phyloP scores from a whole-genome alignment of 768 basidiomycete species.

The Lyophyllum decastes region DNA sequence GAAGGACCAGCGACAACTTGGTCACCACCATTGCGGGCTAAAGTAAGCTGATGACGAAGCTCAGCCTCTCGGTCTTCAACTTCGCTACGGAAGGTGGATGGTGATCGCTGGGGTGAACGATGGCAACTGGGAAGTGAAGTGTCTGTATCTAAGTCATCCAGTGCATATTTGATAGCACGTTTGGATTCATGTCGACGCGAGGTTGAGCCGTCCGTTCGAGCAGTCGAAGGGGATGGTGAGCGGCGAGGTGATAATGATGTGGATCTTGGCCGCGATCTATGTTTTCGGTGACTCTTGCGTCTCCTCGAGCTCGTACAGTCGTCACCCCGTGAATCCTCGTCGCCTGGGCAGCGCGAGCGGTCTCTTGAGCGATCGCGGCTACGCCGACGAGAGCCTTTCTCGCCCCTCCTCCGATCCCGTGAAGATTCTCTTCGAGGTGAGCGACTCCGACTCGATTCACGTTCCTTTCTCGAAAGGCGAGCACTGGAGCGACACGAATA shows the following conservation, averaged over 20 bases:
- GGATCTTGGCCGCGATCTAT: slow-evolving; percentile 16
- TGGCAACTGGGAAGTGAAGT: slow-evolving; percentile 26
- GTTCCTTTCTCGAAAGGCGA: slow-evolving; percentile 22
- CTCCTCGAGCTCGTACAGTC: slow-evolving; percentile 23
- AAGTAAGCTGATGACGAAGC: slow-evolving; percentile 32
- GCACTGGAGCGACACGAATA: slow-evolving; percentile 16
- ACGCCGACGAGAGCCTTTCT: slow-evolving; percentile 9
- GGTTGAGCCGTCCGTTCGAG: slow-evolving; percentile 22
- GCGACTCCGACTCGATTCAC: slow-evolving; percentile 25
- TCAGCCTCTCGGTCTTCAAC: slow-evolving; percentile 30
- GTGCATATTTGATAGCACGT: slow-evolving; percentile 29
- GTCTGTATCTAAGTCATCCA: slow-evolving; percentile 34
- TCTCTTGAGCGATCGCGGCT: slow-evolving; percentile 4
- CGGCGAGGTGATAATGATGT: slow-evolving; percentile 26
- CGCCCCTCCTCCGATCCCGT: slow-evolving; percentile 6
- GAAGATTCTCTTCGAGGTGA: slow-evolving; percentile 11
- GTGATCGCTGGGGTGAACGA: slow-evolving; percentile 18
- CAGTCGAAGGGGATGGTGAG: slow-evolving; percentile 23
- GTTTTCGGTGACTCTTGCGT: slow-evolving; percentile 19
- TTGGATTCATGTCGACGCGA: slow-evolving; percentile 26
- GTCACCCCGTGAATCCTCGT: slow-evolving; percentile 14
- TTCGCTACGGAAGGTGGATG: slow-evolving; percentile 21
- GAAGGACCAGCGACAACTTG: background rate
- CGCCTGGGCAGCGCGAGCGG: slow-evolving; percentile 2
- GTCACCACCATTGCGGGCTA: slow-evolving; percentile 14